Base-by-base conservation (phyloP, 441 rosid genomes). In the Euphorbia neoarborescens region DNA sequence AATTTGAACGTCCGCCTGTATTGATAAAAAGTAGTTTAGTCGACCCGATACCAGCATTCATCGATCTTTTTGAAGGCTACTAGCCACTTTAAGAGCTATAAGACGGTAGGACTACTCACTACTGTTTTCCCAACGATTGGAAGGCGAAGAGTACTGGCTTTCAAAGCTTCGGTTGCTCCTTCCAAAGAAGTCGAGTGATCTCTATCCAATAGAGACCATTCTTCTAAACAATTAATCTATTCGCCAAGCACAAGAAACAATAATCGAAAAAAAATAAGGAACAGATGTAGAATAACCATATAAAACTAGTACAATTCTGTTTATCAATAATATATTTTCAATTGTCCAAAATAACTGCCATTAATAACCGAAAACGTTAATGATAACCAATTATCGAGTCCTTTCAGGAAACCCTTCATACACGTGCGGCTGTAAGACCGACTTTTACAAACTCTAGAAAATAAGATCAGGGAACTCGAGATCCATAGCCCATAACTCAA, bases 91-190 rank as follows among this genome's bases (percentile, higher is more conserved):
- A 17, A 62, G 62, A 32, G 48, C 44, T 32, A 37, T 34, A 10
- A 73, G 76, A 1, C 38, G 14, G 57, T 28, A 68, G 24, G 69
- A 60, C 59, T n/a, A 74, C 80, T 68, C 82, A 94, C 97, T 84
- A 80, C 81, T 46, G 97, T 88, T 53, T 87, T 90, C 28, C 85
- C 84, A 75, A 85, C 87, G 75, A 91, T 83, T 14, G 98, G 98
- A 79, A 94, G 97, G 73, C 91, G 93, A 70, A 91, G 90, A 38
- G 91, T 91, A 82, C 93, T 94, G 71, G 93, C 95, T 81, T 77
- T 82, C 75, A 94, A 76, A 62, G 96, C 90, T 84, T 88, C 88
- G 27, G 74, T 86, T 78, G 93, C 97, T 67, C 93, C 95, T 76
- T 83, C 82, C 74, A 94, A 73, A 48, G 97, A 88, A 76, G 80